Evolutionary conservation across 768 basidiomycete genomes (phyloP).

Genomic region (Clavaria fumosa): DNA sequence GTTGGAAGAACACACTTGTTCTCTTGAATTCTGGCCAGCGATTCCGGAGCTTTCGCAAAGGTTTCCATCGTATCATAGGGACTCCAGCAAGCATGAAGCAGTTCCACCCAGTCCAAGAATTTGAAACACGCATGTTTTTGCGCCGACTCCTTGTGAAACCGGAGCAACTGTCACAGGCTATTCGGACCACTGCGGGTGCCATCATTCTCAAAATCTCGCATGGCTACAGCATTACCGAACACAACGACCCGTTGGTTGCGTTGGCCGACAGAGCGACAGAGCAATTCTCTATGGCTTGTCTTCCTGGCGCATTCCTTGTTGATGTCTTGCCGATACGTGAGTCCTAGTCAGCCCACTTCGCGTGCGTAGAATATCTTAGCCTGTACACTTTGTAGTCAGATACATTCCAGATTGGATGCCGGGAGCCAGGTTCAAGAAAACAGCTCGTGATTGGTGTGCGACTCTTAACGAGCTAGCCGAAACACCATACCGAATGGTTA

Average conservation of each 20-base stretch:
- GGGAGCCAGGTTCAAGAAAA: constrained; percentile 40
- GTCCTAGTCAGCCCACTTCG: neutral
- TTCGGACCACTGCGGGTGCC: constrained; percentile 32
- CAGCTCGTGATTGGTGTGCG: constrained; percentile 35
- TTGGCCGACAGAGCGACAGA: constrained; percentile 39
- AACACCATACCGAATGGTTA: constrained; percentile 39
- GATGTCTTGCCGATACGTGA: constrained; percentile 35
- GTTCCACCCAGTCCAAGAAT: constrained; percentile 23
- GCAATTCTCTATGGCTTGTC: constrained; percentile 37
- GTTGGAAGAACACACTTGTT: constrained; percentile 18
- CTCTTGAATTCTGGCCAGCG: constrained; percentile 20
- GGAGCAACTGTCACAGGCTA: constrained; percentile 15
- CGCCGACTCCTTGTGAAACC: constrained; percentile 25
- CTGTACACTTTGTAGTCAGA: constrained; percentile 25
- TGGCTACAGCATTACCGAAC: constrained; percentile 37
- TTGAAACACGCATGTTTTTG: constrained; percentile 35
- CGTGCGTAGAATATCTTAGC: constrained; percentile 3
- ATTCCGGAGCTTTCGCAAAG: constrained; percentile 27
- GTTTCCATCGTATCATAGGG: constrained; percentile 27
- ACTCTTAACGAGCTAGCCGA: constrained; percentile 42
- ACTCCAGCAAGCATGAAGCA: constrained; percentile 21
- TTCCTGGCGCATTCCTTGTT: constrained; percentile 36
- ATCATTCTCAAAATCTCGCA: constrained; percentile 37
- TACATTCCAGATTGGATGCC: constrained; percentile 51
- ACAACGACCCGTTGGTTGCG: constrained; percentile 34